Conservation (phyloP, 768 basidiomycete genomes). For the Amanita inopinata region DNA sequence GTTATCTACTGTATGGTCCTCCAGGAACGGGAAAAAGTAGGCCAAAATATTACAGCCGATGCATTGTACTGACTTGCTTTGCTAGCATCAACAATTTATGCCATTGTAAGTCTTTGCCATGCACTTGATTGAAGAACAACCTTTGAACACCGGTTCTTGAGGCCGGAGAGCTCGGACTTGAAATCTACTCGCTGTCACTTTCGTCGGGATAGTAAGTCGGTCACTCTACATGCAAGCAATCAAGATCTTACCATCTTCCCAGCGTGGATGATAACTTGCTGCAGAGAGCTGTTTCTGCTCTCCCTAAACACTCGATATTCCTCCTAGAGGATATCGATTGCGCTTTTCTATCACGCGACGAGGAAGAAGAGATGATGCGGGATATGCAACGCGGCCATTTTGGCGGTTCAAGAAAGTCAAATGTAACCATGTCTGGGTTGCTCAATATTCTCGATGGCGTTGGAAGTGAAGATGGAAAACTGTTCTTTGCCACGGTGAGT, state of each 20-base stretch:
- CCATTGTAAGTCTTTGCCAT: slow-evolving; percentile 25
- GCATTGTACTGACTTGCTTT: slow-evolving; percentile 21
- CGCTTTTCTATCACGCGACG: slow-evolving; percentile 40
- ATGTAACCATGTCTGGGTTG: slow-evolving; percentile 43
- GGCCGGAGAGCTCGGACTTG: slow-evolving; percentile 61
- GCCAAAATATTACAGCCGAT: slow-evolving; percentile 18
- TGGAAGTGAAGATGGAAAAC: slow-evolving; percentile 50
- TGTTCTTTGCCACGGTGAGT: slow-evolving; percentile 51
- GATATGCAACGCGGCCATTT: slow-evolving; percentile 4
- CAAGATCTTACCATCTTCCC: neutral
- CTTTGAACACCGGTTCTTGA: slow-evolving; percentile 11
- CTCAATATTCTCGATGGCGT: slow-evolving; percentile 56
- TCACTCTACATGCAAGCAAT: slow-evolving; percentile 6
- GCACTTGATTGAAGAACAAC: neutral
- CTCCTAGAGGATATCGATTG: slow-evolving; percentile 55
- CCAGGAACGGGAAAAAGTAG: slow-evolving; percentile 53
- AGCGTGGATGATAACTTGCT: slow-evolving; percentile 43
- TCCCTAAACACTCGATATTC: slow-evolving; percentile 43
- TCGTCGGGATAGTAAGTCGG: slow-evolving; percentile 33
- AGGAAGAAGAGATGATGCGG: slow-evolving; percentile 19
- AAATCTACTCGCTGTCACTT: slow-evolving; percentile 62
- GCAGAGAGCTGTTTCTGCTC: slow-evolving; percentile 31
- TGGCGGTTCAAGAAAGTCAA: slow-evolving; percentile 12
- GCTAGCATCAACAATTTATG: slow-evolving; percentile 42
- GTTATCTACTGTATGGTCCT: slow-evolving; percentile 53